Evolutionary conservation across 2,329 filamentous ascomycete genomes (phyloP), one percentile per base, ranked within the genome.

Genomic region (Sporothrix mexicana): DNA sequence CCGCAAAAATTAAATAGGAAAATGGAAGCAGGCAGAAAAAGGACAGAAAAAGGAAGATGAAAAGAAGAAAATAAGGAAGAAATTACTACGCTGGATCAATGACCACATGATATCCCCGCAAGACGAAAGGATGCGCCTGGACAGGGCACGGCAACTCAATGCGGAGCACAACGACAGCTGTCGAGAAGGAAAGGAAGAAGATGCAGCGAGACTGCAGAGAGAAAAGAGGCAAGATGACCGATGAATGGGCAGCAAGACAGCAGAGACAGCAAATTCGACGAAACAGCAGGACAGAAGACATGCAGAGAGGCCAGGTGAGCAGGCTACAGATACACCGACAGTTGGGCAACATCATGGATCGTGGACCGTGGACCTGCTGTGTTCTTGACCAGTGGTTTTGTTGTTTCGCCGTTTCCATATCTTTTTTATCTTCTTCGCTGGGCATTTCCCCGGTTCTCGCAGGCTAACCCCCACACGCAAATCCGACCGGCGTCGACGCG

Each of bases 391-490:
- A 36, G 30, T 36, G 5, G 30, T 53, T 43, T 66, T 12, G 49
- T 23, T 30, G 25, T 51, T 57, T 36, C 30, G 30, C 3, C 30
- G 30, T 36, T 36, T 36, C 30, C 30, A 36, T 36, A 36, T 36
- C 3, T 36, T 43, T 6, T 20, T 36, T 20, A 2, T 59, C 17
- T 6, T 49, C 30, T 9, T 17, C 49, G 6, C 2, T n/a, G 1
- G 15, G 7, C 23, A 45, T 8, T 41, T 12, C 12, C 41, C 13
- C n/a, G 2, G 49, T 23, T 17, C n/a, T 51, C 45, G 64, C 66
- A 43, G 25, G 20, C 41, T 20, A 69, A 72, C 71, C 64, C 71
- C 71, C 71, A 72, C 71, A 69, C 71, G 49, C 71, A 45, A 68
- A 69, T 25, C 30, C 2, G 13, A n/a, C 59, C 36, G 70, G 70